These are phyloP conservation scores for Saccharomycopsis vini DNA, from an alignment of 805 yeast genomes.

Conservation along the genomic window DNA sequence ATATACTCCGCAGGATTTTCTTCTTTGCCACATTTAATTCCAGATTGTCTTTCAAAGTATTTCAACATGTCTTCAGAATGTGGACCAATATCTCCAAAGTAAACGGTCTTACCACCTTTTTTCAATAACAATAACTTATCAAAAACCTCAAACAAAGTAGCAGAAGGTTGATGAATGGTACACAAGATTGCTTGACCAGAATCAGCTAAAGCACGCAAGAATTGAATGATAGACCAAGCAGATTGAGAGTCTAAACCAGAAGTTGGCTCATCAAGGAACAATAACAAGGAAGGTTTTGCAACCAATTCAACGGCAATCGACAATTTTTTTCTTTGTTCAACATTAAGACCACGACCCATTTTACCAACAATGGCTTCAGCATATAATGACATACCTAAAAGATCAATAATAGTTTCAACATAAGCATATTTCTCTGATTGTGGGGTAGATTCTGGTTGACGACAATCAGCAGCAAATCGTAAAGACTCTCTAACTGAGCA, in stretches of 20 bases:
- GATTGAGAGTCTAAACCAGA: constrained; percentile 52
- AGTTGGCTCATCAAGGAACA: constrained; percentile 52
- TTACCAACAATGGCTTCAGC: constrained; percentile 44
- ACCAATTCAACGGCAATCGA: constrained; percentile 48
- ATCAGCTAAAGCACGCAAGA: constrained; percentile 39
- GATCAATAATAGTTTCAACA: constrained; percentile 40
- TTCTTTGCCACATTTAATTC: constrained; percentile 29
- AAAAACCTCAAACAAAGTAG: constrained; percentile 48
- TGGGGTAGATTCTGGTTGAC: constrained; percentile 35
- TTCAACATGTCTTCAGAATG: constrained; percentile 37
- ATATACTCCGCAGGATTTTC: constrained; percentile 39
- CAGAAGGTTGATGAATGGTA: constrained; percentile 63
- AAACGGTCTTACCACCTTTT: constrained; percentile 63
- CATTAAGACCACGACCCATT: constrained; percentile 41
- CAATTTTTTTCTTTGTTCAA: constrained; percentile 44
- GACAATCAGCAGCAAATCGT: constrained; percentile 40
- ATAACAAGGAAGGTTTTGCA: constrained; percentile 42
- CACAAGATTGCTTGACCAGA: constrained; percentile 52
- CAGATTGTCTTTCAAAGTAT: constrained; percentile 36
- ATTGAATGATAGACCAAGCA: constrained; percentile 49
- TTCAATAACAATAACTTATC: constrained; percentile 53
- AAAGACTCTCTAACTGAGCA: constrained; percentile 46
- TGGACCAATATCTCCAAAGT: constrained; percentile 65
- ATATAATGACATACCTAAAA: constrained; percentile 42
- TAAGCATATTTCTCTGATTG: constrained; percentile 38